These are phyloP conservation scores for Stagonosporopsis rhizophila DNA, from an alignment of 2,329 filamentous ascomycete genomes.

Conservation along the genomic window DNA sequence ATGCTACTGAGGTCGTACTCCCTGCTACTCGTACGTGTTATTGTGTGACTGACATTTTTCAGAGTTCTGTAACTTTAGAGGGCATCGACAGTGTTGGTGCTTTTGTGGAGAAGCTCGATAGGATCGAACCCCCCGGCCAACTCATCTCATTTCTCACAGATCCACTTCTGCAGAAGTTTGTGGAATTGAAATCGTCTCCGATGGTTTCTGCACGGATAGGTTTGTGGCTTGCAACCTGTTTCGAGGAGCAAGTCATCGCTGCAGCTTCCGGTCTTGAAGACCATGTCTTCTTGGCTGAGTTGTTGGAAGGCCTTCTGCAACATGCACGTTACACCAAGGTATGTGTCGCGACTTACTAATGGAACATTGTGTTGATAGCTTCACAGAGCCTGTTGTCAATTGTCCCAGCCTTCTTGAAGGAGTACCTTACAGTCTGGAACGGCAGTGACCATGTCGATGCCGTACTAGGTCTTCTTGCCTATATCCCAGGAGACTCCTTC, in stretches of 20 bases:
- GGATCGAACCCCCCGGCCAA: slow-evolving; percentile 81
- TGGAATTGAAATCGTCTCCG: slow-evolving; percentile 61
- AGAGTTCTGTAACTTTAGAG: slow-evolving; percentile 65
- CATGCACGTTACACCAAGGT: slow-evolving; percentile 49
- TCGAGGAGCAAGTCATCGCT: slow-evolving; percentile 47
- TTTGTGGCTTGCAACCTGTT: slow-evolving; percentile 48
- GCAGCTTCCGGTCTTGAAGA: slow-evolving; percentile 24
- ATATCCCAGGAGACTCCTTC: slow-evolving; percentile 59
- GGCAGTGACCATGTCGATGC: slow-evolving; percentile 39
- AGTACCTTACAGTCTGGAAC: slow-evolving; percentile 49
- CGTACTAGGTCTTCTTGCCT: slow-evolving; percentile 61
- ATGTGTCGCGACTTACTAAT: neutral
- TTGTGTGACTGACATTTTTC: slow-evolving; percentile 17
- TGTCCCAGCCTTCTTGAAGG: slow-evolving; percentile 42
- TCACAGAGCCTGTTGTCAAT: slow-evolving; percentile 42
- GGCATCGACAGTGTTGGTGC: slow-evolving; percentile 75
- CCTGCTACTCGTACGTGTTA: neutral
- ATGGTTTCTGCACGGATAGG: slow-evolving; percentile 40
- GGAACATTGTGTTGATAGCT: neutral
- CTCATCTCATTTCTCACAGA: slow-evolving; percentile 78
- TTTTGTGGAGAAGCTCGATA: slow-evolving; percentile 77
- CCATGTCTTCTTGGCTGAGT: slow-evolving; percentile 34
- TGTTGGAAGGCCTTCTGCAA: slow-evolving; percentile 42
- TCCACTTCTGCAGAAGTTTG: slow-evolving; percentile 76
- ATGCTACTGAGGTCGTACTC: slow-evolving; percentile 66